Conservation (phyloP, 2,329 filamentous ascomycete genomes). For the Xylaria arbuscula region DNA sequence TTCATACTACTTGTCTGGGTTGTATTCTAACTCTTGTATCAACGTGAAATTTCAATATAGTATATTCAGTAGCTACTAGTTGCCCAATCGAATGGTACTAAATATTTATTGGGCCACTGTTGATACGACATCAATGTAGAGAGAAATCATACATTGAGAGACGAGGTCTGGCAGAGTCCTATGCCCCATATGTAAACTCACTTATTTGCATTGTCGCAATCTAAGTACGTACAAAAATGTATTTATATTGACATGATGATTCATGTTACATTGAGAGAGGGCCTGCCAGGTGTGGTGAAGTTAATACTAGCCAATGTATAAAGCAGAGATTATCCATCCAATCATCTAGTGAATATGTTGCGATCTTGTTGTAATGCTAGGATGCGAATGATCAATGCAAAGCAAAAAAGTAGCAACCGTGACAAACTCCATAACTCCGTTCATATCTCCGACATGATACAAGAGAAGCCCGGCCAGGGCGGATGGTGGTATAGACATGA, state of each 20-base stretch:
- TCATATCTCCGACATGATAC: slow-evolving; percentile 27
- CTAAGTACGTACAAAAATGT: slow-evolving; percentile 24
- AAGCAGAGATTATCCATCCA: slow-evolving; percentile 27
- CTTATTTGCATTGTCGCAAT: slow-evolving; percentile 11
- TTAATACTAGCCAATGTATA: slow-evolving; percentile 12
- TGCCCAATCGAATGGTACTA: neutral
- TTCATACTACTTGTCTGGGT: neutral
- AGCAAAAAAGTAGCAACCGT: slow-evolving; percentile 12
- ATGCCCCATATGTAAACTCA: neutral
- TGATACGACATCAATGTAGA: too few species aligned
- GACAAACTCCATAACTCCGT: slow-evolving; percentile 31
- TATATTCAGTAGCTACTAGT: neutral
- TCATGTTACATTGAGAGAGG: slow-evolving; percentile 14
- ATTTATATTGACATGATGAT: slow-evolving; percentile 11
- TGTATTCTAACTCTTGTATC: neutral
- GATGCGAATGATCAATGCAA: slow-evolving; percentile 1
- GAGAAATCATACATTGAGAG: neutral
- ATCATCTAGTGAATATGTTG: slow-evolving; percentile 7
- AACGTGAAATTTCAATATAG: neutral
- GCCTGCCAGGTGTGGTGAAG: neutral
- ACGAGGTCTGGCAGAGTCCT: neutral
- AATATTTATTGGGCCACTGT: neutral
- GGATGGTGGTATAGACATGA: slow-evolving; percentile 42
- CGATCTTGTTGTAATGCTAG: slow-evolving; percentile 24
- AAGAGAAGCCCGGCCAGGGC: slow-evolving; percentile 28